phyloP scores from a whole-genome alignment of 2,329 filamentous ascomycete species.

The Arthrinium puccinioides region DNA sequence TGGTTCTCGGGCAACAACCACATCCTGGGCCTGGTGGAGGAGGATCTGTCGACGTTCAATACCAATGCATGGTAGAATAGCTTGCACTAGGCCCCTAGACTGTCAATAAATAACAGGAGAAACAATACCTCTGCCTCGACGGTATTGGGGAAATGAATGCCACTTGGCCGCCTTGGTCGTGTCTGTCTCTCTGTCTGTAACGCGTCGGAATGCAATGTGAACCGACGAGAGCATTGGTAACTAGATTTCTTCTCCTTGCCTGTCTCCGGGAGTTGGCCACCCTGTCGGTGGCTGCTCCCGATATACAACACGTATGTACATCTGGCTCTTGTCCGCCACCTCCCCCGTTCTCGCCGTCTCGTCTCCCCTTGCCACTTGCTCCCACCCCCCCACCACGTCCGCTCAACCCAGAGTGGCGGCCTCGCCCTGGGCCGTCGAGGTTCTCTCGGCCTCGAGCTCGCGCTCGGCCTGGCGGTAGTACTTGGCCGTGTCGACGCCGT shows the following conservation, averaged over 20 bases:
- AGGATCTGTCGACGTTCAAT: slow-evolving; percentile 23
- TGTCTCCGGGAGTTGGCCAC: neutral
- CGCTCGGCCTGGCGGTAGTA: slow-evolving; percentile 94
- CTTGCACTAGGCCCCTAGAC: no score
- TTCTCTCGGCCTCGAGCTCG: slow-evolving; percentile 74
- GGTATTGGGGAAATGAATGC: no score
- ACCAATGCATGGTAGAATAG: slow-evolving; percentile 15
- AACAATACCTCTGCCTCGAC: no score
- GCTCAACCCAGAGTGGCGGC: slow-evolving; percentile 3
- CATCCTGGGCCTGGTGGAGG: slow-evolving; percentile 23
- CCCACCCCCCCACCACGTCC: neutral
- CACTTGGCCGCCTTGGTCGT: no score
- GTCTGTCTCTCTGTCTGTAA: no score
- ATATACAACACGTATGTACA: slow-evolving; percentile 1
- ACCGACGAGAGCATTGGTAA: neutral
- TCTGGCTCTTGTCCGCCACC: neutral
- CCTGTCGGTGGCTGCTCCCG: neutral
- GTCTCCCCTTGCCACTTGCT: neutral
- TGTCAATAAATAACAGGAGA: no score
- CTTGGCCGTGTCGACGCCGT: slow-evolving; percentile 96
- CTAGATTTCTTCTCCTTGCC: slow-evolving; percentile 1
- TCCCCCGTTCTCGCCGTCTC: neutral
- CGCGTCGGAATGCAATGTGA: no score
- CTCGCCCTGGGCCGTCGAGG: slow-evolving; percentile 5
- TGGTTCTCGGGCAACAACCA: slow-evolving; percentile 26